Percentiles rank a stretch among this genome's conserved stretches.
Evolutionary conservation across 2,329 filamentous ascomycete genomes (phyloP).

Genomic region (Hymenoscyphus fructigenus): DNA sequence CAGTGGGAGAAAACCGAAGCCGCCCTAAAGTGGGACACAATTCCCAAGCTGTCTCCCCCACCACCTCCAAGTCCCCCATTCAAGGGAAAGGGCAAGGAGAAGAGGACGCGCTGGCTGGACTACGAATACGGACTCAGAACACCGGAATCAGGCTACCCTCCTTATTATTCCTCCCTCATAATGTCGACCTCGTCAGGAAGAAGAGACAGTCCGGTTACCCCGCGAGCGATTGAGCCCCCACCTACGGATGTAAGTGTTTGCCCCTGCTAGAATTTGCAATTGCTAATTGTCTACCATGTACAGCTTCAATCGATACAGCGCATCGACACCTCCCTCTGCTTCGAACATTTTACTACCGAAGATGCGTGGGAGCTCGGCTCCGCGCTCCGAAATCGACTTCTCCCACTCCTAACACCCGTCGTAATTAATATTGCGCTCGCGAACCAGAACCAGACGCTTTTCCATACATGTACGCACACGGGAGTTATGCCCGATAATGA

Average conservation of each 20-base stretch:
- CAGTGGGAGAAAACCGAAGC: slow-evolving; percentile 6
- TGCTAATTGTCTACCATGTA: slow-evolving; percentile 1
- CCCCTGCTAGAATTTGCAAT: not conserved
- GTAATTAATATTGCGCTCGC: slow-evolving; percentile 66
- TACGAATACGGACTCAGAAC: slow-evolving; percentile 10
- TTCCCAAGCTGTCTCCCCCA: slow-evolving; percentile 8
- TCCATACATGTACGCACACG: slow-evolving; percentile 65
- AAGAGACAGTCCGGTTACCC: slow-evolving; percentile 8
- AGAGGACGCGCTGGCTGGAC: slow-evolving; percentile 11
- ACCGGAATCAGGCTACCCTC: slow-evolving; percentile 8
- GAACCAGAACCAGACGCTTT: slow-evolving; percentile 60
- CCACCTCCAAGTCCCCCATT: not conserved
- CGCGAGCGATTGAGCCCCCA: slow-evolving; percentile 12
- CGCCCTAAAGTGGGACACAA: slow-evolving; percentile 8
- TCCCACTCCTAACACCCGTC: slow-evolving; percentile 52
- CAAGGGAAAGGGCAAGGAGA: not conserved
- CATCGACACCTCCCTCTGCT: slow-evolving; percentile 34
- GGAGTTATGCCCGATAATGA: slow-evolving; percentile 72
- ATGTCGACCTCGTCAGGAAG: slow-evolving; percentile 8
- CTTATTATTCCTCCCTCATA: not conserved
- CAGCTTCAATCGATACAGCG: slow-evolving; percentile 36
- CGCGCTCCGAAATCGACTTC: slow-evolving; percentile 62
- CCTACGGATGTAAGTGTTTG: slow-evolving; percentile 16
- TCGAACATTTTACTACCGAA: slow-evolving; percentile 54
- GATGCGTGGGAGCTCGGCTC: slow-evolving; percentile 67